Base-by-base conservation (phyloP, 108 stramenopile genomes). In the Conticribra weissflogii region DNA sequence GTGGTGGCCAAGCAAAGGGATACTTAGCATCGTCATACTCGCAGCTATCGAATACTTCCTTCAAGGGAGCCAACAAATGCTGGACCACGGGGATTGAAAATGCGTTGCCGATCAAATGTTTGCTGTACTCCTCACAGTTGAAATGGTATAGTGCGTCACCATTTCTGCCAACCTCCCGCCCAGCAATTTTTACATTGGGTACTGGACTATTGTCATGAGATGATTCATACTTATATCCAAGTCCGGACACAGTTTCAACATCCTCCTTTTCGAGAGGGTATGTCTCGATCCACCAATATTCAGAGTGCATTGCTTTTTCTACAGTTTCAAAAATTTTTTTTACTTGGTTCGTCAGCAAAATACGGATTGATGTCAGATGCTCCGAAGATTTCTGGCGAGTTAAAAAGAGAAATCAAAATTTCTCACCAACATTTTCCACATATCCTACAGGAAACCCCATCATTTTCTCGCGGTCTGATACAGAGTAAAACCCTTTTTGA, bases 391-490 rank as follows among this genome's bases (percentile, higher is more conserved):
- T n/a, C n/a, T n/a, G n/a, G n/a, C n/a, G n/a, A n/a, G n/a, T n/a
- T n/a, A n/a, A n/a, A n/a, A n/a, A n/a, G n/a, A n/a, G n/a, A n/a
- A n/a, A n/a, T n/a, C n/a, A n/a, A n/a, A n/a, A n/a, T n/a, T n/a
- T n/a, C n/a, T n/a, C n/a, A n/a, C n/a, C 62, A 49, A 60, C 46
- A 22, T 32, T 44, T 15, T 46, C n/a, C 23, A 82, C 47, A 34
- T 82, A 82, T 0, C 75, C 76, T 15, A 44, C 25, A 14, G 70
- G 65, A 41, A 64, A 82, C 17, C 81, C 81, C 76, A 82, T 72
- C 47, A 77, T 33, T 23, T 45, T 28, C 50, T 77, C 82, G 31
- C 82, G 36, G 32, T 78, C 76, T 4, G n/a, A 8, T 1, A 63
- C 65, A 49, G 48, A 51, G 4, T 66, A 66, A 15, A 18, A 36